Evolutionary conservation across 495 filamentous ascomycete genomes (phyloP).

Genomic region (Aspergillus panamensis): DNA sequence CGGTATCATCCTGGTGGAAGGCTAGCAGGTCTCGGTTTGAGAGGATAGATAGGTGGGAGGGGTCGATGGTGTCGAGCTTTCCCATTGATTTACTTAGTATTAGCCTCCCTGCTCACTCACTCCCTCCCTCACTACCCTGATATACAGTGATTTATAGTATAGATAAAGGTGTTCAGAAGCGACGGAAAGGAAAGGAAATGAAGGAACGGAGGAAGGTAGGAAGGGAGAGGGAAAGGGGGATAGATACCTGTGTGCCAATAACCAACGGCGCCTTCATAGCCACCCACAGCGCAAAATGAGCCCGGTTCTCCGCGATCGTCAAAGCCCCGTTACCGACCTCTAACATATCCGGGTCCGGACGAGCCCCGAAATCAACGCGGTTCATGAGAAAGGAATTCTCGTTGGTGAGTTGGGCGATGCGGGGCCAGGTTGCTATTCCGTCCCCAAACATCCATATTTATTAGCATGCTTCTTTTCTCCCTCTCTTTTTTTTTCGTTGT

Average conservation of each 20-base stretch:
- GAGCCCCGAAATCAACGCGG: slow-evolving; percentile 50
- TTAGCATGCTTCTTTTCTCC: slow-evolving; percentile 8
- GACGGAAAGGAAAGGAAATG: too few species aligned
- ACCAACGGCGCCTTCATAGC: slow-evolving; percentile 56
- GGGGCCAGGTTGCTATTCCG: slow-evolving; percentile 36
- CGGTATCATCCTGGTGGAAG: slow-evolving; percentile 58
- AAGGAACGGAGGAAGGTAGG: background rate
- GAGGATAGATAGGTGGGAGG: slow-evolving; percentile 49
- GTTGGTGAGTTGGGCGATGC: slow-evolving; percentile 41
- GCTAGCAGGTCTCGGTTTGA: slow-evolving; percentile 57
- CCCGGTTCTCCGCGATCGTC: slow-evolving; percentile 45
- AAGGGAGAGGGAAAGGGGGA: slow-evolving; percentile 1
- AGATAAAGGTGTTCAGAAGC: too few species aligned
- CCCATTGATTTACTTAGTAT: background rate
- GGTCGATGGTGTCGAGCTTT: slow-evolving; percentile 43
- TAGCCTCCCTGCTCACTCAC: too few species aligned
- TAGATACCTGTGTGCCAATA: slow-evolving; percentile 51
- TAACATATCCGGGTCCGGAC: slow-evolving; percentile 65
- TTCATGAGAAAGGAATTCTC: slow-evolving; percentile 47
- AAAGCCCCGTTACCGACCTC: slow-evolving; percentile 63
- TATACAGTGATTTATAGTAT: too few species aligned
- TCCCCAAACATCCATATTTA: background rate
- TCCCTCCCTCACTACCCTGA: background rate
- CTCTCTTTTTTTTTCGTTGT: slow-evolving; percentile 14
- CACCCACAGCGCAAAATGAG: slow-evolving; percentile 55